Evolutionary conservation across 2,329 filamentous ascomycete genomes (phyloP), one percentile per base, ranked within the genome.

Genomic region (Aureobasidium musti): DNA sequence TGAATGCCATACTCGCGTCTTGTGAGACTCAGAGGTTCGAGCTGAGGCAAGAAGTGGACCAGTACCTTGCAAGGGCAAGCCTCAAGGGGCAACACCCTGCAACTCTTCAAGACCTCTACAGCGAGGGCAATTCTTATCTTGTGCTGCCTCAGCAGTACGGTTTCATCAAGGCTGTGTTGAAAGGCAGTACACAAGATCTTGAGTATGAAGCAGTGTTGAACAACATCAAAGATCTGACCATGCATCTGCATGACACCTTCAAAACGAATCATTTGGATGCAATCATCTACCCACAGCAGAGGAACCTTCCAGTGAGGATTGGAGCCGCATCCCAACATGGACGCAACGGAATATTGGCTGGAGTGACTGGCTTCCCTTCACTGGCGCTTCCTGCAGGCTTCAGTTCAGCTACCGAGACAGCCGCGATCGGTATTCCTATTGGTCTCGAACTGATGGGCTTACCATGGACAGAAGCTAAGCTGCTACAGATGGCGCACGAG

Each of bases 221-320:
- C 5, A 79, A 78, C 1, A 87, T 89, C 67, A 75, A 77, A 7
- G 78, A 82, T 59, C 79, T 90, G 17, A 86, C 82, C 3, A 73
- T 79, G 1, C 76, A 81, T 0, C 75, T 89, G 2, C 75, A 79
- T n/a, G 68, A 74, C 3, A 86, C 84, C 0, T 87, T 89, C 67
- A 72, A 76, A 0, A 66, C 71, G 0, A 77, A 86, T 68, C 68
- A 74, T 0, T 78, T 89, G 17, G 83, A 87, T 72, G 86, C 83
- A 0, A 71, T 89, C 41, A 82, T 88, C 70, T 89, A 89, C 74
- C 87, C 87, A 0, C 83, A 89, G 72, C 87, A 89, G 71, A 83
- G 82, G 72, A 87, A 87, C 64, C 81, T 89, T 1, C 85, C 87
- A 6, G 86, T 88, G 2, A 81, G 82, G 53, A 74, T 88, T 28